Evolutionary conservation across 768 basidiomycete species (phyloP), one percentile per base, ranked within the genome.

Genomic region (Russula brevipes): DNA sequence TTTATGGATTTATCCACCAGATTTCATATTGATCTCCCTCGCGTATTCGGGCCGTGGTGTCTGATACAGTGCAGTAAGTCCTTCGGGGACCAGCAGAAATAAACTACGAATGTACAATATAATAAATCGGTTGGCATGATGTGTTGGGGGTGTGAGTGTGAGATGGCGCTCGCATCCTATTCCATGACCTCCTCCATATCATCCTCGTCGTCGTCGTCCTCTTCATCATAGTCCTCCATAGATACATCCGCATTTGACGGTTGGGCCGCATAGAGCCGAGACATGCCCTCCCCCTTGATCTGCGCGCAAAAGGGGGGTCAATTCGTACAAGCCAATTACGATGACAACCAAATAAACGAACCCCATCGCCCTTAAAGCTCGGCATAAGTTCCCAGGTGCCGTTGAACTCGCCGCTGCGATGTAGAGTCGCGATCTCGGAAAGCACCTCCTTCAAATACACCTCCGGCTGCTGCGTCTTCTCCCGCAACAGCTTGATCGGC

Each of bases 381-480:
- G 86, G 84, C 69, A 86, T 85, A 66, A 94, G 80, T 73, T 91
- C 88, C 86, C 87, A 94, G 63, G 85, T 75, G 9, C 90, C 90
- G 55, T 87, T 89, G 71, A 82, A 78, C 74, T 94, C 91, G 44
- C 93, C 93, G 51, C 84, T 85, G 55, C 87, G 84, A 72, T 92
- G 85, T 52, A 93, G 77, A 58, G 78, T 82, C 4, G 87, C 93
- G 54, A 94, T 86, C 66, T 91, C 88, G 35, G 76, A 77, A 36
- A 96, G 76, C 3, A 89, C 85, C 68, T 94, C 91, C 71, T 92
- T 92, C 66, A 96, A 83, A 71, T 91, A 94, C 11, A 79, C 84
- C 73, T 92, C 90, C 1, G 92, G 91, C 72, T 96, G 92, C 72
- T 91, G 87, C 0, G 89, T 90, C 65, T 82, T 83, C 70, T 91